Conservation (phyloP, 805 yeast genomes). For the Saturnispora sekii region DNA sequence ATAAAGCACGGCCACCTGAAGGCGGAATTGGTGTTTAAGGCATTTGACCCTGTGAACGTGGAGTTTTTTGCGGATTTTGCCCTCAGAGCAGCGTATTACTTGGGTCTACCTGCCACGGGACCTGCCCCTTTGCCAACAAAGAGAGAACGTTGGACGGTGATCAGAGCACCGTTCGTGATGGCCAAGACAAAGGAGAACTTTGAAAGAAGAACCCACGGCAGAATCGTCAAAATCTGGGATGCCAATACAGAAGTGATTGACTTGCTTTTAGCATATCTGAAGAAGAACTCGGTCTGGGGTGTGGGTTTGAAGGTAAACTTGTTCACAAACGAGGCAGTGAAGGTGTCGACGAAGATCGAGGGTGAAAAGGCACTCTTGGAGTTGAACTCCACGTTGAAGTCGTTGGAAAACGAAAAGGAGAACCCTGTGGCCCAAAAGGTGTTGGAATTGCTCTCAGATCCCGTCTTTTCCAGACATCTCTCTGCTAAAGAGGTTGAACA, state of each 20-base stretch:
- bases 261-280: slow-evolving; percentile 65
- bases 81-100: slow-evolving; percentile 78
- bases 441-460: slow-evolving; percentile 58
- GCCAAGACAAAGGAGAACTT: slow-evolving; percentile 93
- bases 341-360: slow-evolving; percentile 32
- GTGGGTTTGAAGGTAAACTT: slow-evolving; percentile 75
- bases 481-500: slow-evolving; percentile 19
- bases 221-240: slow-evolving; percentile 70
- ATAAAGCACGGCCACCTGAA: slow-evolving; percentile 63
- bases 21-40: slow-evolving; percentile 66
- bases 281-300: slow-evolving; percentile 69
- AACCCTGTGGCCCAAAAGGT: slow-evolving; percentile 56
- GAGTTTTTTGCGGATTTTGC: slow-evolving; percentile 79
- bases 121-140: slow-evolving; percentile 60
- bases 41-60: slow-evolving; percentile 60
- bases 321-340: slow-evolving; percentile 42
- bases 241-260: slow-evolving; percentile 79
- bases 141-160: slow-evolving; percentile 88
- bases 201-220: slow-evolving; percentile 75
- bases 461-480: slow-evolving; percentile 53
- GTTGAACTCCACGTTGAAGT: slow-evolving; percentile 17
- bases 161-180: slow-evolving; percentile 85
- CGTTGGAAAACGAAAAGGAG: slow-evolving; percentile 16
- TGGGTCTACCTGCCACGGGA: slow-evolving; percentile 79
- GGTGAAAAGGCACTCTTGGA: slow-evolving; percentile 16